Base-by-base conservation (phyloP, 768 basidiomycete genomes). In the Boletellus sp. region DNA sequence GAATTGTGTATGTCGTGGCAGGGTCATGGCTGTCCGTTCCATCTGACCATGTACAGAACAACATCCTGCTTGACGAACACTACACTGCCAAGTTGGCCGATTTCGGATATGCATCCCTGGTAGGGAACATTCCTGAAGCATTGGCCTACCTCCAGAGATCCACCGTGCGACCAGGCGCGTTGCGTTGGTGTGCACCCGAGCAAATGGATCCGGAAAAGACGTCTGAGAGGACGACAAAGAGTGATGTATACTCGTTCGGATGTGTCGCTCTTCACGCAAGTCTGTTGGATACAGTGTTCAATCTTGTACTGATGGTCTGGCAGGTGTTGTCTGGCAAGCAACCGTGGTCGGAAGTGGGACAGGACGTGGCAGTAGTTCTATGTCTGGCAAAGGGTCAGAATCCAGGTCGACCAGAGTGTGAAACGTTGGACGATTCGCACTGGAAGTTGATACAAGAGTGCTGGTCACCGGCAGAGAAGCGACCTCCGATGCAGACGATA, bases 131-230 rank as follows among this genome's bases (percentile, higher is more conserved):
- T n/a, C n/a, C n/a, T n/a, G n/a, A 44, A 38, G 42, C 42, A 0
- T 34, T 40, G 16, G 36, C n/a, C 2, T 45, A 40, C 23, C 49
- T 50, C n/a, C 36, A 40, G 17, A 37, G 42, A 45, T 56, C 32
- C 60, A 75, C 41, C 67, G 67, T 10, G 73, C 73, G 19, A 17
- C 48, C 52, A 12, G 52, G 52, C 2, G 72, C 74, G 20, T 65
- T 75, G 22, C 69, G 76, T 0, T 77, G 75, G 74, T 69, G 73
- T 8, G 75, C 75, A 45, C 60, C 73, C 0, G 55, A 68, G n/a
- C 59, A 37, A 38, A 11, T 77, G 2, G 20, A 56, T 23, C 47
- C 61, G 16, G 62, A 68, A 12, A 42, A 46, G 19, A n/a, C 16
- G 20, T 3, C 23, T 9, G 15, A 19, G 2, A 20, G 24, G 7